Evolutionary conservation across 352 stramenopile species (phyloP).

Genomic region (Phytopythium oedochilum): DNA sequence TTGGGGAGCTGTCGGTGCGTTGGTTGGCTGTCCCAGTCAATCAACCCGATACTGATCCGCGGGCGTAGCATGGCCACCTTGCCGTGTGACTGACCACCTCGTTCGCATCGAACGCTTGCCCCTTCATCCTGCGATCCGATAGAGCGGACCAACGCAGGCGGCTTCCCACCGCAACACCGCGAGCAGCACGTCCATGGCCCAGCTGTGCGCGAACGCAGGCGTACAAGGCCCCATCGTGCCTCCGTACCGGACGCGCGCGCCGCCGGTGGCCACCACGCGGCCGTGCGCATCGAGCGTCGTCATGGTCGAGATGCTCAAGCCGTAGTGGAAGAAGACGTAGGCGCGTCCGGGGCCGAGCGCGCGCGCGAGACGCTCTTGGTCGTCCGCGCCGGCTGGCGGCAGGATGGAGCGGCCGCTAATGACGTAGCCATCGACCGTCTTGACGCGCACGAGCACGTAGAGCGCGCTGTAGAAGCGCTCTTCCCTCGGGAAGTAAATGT

Average conservation of each 20-base stretch:
- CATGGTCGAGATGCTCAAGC: conserved; percentile 16
- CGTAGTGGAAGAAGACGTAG: conserved; percentile 12
- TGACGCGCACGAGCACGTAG: conserved; percentile 9
- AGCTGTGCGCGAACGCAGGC: conserved; percentile 14
- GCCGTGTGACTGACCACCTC: no score
- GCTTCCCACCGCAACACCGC: conserved; percentile 22
- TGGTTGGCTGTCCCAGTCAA: no score
- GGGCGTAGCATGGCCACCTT: no score
- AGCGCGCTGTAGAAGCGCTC: conserved; percentile 15
- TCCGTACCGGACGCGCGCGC: conserved; percentile 17
- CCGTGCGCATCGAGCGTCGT: conserved; percentile 1
- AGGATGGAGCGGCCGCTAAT: conserved; percentile 16
- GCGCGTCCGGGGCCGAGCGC: background rate
- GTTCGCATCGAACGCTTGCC: no score
- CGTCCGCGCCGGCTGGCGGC: conserved; percentile 5
- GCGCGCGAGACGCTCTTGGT: background rate
- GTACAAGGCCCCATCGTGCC: conserved; percentile 17
- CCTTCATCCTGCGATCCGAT: conserved; percentile 5
- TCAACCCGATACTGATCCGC: no score
- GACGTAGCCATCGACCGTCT: conserved; percentile 12
- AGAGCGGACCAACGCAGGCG: conserved; percentile 11
- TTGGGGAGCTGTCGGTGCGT: no score
- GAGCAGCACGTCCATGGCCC: conserved; percentile 25
- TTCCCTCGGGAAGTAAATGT: conserved; percentile 13
- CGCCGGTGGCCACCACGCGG: background rate